Conservation (phyloP, 495 filamentous ascomycete species). For the Penicillium diatomitis region DNA sequence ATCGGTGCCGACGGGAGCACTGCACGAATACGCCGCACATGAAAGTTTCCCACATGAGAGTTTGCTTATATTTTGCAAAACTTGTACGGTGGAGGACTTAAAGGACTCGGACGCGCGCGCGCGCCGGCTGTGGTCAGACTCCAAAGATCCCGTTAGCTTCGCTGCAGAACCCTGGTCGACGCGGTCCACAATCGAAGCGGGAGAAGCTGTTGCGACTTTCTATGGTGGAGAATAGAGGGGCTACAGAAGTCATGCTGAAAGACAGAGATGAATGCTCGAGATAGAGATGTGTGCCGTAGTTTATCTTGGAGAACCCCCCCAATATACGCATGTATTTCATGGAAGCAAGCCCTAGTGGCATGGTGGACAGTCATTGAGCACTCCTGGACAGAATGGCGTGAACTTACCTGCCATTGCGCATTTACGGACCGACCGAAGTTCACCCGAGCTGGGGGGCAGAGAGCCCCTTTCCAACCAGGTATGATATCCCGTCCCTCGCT, state of each 20-base stretch:
- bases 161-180: constrained; percentile 27
- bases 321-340: too few relatives aligned
- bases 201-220: constrained; percentile 34
- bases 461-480: too few relatives aligned
- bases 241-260: constrained; percentile 5
- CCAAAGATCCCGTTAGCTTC: constrained; percentile 12
- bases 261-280: not conserved
- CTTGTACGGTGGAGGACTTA: constrained; percentile 6
- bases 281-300: too few relatives aligned
- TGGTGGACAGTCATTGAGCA: too few relatives aligned
- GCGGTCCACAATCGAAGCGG: constrained; percentile 42
- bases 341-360: too few relatives aligned
- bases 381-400: too few relatives aligned
- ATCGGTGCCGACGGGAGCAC: not conserved
- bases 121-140: constrained; percentile 1
- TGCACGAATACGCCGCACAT: too few relatives aligned
- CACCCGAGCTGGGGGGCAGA: too few relatives aligned
- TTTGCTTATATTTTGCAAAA: constrained; percentile 1
- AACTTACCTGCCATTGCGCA: too few relatives aligned
- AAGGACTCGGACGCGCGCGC: not conserved
- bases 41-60: not conserved
- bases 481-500: too few relatives aligned
- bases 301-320: too few relatives aligned
- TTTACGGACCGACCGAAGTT: too few relatives aligned
- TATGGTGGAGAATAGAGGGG: constrained; percentile 21